Percentiles rank a stretch among this genome's conserved stretches.
Conservation (phyloP, 768 basidiomycete genomes). For the Lactifluus subvellereus region DNA sequence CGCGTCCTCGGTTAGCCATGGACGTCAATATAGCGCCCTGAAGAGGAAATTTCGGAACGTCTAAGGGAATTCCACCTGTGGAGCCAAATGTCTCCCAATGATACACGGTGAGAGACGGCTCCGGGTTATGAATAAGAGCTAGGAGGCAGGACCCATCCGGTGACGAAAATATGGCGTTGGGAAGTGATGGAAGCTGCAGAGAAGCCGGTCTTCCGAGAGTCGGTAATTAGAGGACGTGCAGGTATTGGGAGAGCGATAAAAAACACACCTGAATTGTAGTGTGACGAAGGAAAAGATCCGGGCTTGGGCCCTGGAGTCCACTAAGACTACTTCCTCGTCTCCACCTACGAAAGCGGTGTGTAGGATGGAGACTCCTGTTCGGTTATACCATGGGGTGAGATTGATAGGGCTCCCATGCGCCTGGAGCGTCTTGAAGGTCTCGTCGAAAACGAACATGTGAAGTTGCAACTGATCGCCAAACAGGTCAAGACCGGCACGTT, state of each 20-base stretch:
- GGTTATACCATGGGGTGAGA: constrained; percentile 41
- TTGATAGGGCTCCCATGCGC: constrained; percentile 38
- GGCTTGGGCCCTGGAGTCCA: constrained; percentile 40
- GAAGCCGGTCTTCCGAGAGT: constrained; percentile 38
- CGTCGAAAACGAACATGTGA: constrained; percentile 45
- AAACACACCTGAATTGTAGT: constrained; percentile 45
- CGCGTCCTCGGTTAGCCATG: constrained; percentile 36
- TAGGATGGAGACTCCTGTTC: constrained; percentile 26
- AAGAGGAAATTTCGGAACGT: constrained; percentile 28
- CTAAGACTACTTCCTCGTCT: constrained; percentile 46
- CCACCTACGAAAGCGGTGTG: constrained; percentile 42
- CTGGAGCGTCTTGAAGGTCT: constrained; percentile 38
- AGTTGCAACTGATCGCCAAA: constrained; percentile 30
- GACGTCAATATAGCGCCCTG: constrained; percentile 39
- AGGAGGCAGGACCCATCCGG: constrained; percentile 53
- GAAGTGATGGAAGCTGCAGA: constrained; percentile 34
- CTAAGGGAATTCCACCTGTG: constrained; percentile 37
- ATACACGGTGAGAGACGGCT: constrained; percentile 34
- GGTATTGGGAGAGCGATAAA: neutral
- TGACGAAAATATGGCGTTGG: constrained; percentile 37
- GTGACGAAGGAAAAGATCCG: constrained; percentile 51
- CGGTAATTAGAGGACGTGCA: neutral
- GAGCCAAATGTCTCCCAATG: constrained; percentile 57
- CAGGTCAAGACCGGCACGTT: too few species aligned
- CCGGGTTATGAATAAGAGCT: constrained; percentile 21